phyloP scores from a whole-genome alignment of 2,329 filamentous ascomycete genomes.

The Grosmannia serpens region DNA sequence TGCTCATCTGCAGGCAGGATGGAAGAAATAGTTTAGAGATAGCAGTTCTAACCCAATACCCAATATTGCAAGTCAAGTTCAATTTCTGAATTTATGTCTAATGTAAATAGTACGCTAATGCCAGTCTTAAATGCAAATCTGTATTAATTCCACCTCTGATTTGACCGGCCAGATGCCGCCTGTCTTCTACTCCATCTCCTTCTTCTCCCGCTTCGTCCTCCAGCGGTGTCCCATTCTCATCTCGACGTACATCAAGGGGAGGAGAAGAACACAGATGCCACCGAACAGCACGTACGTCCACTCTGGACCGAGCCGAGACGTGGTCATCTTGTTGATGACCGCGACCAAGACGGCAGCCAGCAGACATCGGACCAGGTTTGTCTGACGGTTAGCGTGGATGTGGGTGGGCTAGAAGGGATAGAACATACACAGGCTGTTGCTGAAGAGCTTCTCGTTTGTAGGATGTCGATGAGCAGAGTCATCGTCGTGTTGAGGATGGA shows the following conservation, averaged over 20 bases:
- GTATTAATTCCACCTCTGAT: no score
- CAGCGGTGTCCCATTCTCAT: neutral
- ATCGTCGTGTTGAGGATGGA: slow-evolving; percentile 20
- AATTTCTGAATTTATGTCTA: neutral
- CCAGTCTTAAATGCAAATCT: no score
- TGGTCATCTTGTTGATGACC: neutral
- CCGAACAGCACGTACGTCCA: neutral
- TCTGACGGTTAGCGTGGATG: neutral
- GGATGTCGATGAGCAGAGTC: slow-evolving; percentile 21
- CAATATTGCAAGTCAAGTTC: neutral
- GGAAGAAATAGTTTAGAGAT: slow-evolving; percentile 12
- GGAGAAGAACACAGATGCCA: neutral
- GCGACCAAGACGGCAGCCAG: neutral
- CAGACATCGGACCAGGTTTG: neutral
- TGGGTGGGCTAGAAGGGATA: neutral
- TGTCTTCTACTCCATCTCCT: neutral
- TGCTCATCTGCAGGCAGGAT: slow-evolving; percentile 24
- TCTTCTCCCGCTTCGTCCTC: neutral
- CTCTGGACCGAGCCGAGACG: neutral
- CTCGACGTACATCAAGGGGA: neutral
- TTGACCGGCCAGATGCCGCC: no score
- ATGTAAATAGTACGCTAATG: no score
- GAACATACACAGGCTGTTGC: slow-evolving; percentile 15
- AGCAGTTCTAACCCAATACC: neutral
- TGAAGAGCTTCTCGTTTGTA: slow-evolving; percentile 18